phyloP scores from a whole-genome alignment of 768 basidiomycete species.

The Boletus rex-veris region DNA sequence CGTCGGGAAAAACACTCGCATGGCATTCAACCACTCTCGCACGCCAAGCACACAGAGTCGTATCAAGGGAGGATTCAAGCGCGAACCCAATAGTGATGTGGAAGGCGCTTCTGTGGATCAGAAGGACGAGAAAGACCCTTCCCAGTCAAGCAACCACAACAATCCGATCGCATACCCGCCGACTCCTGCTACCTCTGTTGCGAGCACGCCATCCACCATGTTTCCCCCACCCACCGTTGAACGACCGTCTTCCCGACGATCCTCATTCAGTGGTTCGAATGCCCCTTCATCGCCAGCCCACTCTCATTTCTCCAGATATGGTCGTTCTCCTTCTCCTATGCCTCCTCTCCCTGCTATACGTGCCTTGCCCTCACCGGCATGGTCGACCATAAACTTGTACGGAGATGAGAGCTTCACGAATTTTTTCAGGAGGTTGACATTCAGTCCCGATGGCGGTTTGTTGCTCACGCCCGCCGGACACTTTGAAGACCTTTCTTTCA shows the following conservation, averaged over 20 bases:
- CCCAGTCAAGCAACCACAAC: slow-evolving; percentile 29
- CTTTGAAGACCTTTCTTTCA: slow-evolving; percentile 85
- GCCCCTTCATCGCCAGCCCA: slow-evolving; percentile 69
- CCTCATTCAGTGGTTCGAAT: slow-evolving; percentile 75
- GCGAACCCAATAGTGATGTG: slow-evolving; percentile 80
- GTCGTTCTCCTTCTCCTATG: slow-evolving; percentile 85
- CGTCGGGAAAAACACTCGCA: slow-evolving; percentile 81
- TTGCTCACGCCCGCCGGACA: slow-evolving; percentile 95
- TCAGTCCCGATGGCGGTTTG: slow-evolving; percentile 92
- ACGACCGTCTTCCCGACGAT: slow-evolving; percentile 57
- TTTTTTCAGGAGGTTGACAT: slow-evolving; percentile 91
- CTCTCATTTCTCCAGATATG: slow-evolving; percentile 59
- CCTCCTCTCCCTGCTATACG: slow-evolving; percentile 93
- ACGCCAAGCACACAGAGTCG: slow-evolving; percentile 64
- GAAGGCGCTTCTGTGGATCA: slow-evolving; percentile 63
- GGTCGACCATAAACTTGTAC: slow-evolving; percentile 78
- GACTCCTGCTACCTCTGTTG: slow-evolving; percentile 67
- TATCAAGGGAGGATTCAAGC: slow-evolving; percentile 54
- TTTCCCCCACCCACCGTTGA: slow-evolving; percentile 49
- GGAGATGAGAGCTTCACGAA: slow-evolving; percentile 94
- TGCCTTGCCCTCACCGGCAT: slow-evolving; percentile 55
- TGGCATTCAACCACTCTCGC: slow-evolving; percentile 62
- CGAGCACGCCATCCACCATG: slow-evolving; percentile 60
- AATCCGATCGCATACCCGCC: slow-evolving; percentile 38
- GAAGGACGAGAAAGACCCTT: slow-evolving; percentile 38